Evolutionary conservation across 768 basidiomycete species (phyloP).

Genomic region (Tephrocybe sp.): DNA sequence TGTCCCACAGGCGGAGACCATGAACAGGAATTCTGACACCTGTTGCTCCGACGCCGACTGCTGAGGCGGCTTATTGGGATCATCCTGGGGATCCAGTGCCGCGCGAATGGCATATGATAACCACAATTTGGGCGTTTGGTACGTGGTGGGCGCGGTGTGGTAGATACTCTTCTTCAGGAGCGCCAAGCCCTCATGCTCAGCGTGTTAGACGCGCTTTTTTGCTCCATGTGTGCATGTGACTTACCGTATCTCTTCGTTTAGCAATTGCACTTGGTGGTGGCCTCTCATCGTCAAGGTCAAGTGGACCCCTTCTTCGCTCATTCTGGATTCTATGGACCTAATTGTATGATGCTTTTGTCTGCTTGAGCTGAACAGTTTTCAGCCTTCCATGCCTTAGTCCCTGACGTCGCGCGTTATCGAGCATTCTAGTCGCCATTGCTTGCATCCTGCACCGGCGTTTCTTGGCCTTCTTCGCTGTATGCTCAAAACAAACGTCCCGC

Average conservation of each 20-base stretch:
- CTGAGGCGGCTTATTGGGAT: conserved; percentile 44
- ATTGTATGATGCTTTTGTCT: neutral
- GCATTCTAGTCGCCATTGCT: conserved; percentile 41
- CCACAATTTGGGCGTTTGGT: conserved; percentile 48
- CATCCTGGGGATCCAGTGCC: conserved; percentile 49
- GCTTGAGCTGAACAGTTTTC: neutral
- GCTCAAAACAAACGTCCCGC: conserved; percentile 59
- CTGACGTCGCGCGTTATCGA: conserved; percentile 45
- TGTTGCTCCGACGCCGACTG: conserved; percentile 63
- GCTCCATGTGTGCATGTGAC: conserved; percentile 14
- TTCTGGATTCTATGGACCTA: conserved; percentile 32
- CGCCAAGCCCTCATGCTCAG: conserved; percentile 52
- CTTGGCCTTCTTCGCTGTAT: conserved; percentile 39
- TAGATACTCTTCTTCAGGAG: conserved; percentile 58
- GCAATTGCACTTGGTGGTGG: conserved; percentile 77
- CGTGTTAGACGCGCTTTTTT: neutral
- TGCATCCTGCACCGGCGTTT: conserved; percentile 44
- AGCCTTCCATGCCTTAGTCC: conserved; percentile 34
- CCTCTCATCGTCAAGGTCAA: conserved; percentile 62
- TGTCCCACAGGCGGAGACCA: conserved; percentile 57
- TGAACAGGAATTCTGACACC: conserved; percentile 46
- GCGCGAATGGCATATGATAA: conserved; percentile 44
- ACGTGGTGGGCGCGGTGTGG: conserved; percentile 53
- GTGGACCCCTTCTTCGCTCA: conserved; percentile 50
- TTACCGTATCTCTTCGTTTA: conserved; percentile 64